These are phyloP conservation scores for Pythium monospermum DNA, from an alignment of 352 stramenopile species.

Conservation along the genomic window DNA sequence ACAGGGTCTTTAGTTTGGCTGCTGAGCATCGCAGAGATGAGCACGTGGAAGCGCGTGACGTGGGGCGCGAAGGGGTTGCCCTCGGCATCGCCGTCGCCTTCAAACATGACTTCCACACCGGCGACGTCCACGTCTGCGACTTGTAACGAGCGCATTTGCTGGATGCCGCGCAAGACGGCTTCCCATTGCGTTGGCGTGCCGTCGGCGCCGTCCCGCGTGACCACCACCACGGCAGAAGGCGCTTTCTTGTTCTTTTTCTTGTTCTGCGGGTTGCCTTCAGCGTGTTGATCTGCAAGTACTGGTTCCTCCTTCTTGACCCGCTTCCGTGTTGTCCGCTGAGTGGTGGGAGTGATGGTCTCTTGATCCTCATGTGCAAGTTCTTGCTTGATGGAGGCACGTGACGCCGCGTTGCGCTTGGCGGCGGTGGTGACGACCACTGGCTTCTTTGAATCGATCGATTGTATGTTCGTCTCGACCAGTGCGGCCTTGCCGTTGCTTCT, in stretches of 20 bases:
- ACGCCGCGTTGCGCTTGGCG: neutral
- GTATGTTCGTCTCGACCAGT: too few species aligned
- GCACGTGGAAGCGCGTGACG: constrained; percentile 86
- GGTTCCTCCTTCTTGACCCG: constrained; percentile 24
- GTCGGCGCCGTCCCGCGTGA: constrained; percentile 18
- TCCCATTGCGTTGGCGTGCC: constrained; percentile 44
- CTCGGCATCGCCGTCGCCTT: too few species aligned
- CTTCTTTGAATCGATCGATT: too few species aligned
- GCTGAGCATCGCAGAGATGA: constrained; percentile 96
- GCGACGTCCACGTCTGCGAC: constrained; percentile 69
- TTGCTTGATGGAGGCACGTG: constrained; percentile 8
- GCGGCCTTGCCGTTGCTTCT: too few species aligned
- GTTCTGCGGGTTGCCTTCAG: constrained; percentile 13
- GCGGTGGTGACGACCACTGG: too few species aligned
- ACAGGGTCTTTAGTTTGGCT: constrained; percentile 97
- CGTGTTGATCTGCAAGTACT: neutral
- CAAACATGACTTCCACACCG: constrained; percentile 56
- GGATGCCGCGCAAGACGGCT: constrained; percentile 50
- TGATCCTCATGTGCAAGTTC: too few species aligned
- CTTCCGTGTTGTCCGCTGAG: too few species aligned
- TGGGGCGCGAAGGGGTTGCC: constrained; percentile 36
- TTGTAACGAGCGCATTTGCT: constrained; percentile 58
- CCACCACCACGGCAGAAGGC: too few species aligned
- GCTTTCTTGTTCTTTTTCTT: too few species aligned
- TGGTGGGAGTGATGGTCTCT: too few species aligned